phyloP scores from a whole-genome alignment of 2,329 filamentous ascomycete species.

The Monilinia fructicola region DNA sequence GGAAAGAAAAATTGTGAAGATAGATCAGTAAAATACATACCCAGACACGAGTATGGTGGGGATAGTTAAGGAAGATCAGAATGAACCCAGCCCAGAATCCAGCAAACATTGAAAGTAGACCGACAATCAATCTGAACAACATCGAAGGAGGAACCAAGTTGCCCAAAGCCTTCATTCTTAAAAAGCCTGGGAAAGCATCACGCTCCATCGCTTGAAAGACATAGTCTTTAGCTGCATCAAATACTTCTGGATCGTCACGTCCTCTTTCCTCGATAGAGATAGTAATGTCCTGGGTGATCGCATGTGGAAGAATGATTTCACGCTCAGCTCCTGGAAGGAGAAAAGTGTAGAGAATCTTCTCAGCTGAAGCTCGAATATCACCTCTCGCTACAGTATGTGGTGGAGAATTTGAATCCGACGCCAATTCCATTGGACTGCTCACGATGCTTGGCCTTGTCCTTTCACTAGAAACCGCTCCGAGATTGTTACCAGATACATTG shows the following conservation, averaged over 20 bases:
- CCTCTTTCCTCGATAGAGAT: slow-evolving; percentile 85
- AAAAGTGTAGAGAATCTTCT: slow-evolving; percentile 99
- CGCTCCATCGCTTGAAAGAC: slow-evolving; percentile 99
- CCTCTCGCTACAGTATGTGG: slow-evolving; percentile 80
- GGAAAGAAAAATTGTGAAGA: neutral
- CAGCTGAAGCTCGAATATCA: slow-evolving; percentile 88
- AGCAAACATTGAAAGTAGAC: slow-evolving; percentile 82
- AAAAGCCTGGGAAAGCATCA: slow-evolving; percentile 96
- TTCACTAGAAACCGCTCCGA: slow-evolving; percentile 51
- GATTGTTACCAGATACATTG: slow-evolving; percentile 34
- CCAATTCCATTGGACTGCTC: slow-evolving; percentile 60
- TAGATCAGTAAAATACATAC: slow-evolving; percentile 52
- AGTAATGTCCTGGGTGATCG: slow-evolving; percentile 83
- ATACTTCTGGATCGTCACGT: slow-evolving; percentile 94
- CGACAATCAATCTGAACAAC: slow-evolving; percentile 80
- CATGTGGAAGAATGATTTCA: slow-evolving; percentile 88
- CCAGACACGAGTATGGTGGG: slow-evolving; percentile 75
- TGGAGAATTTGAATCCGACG: slow-evolving; percentile 78
- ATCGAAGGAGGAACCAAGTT: slow-evolving; percentile 92
- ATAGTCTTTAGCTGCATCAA: slow-evolving; percentile 97
- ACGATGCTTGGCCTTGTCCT: slow-evolving; percentile 54
- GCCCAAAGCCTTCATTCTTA: slow-evolving; percentile 90
- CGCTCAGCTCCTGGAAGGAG: slow-evolving; percentile 92
- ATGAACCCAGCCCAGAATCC: slow-evolving; percentile 94
- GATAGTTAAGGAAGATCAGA: slow-evolving; percentile 84